These are phyloP conservation scores for Xylariaceae sp. DNA, from an alignment of 2,329 filamentous ascomycete species.

Conservation along the genomic window DNA sequence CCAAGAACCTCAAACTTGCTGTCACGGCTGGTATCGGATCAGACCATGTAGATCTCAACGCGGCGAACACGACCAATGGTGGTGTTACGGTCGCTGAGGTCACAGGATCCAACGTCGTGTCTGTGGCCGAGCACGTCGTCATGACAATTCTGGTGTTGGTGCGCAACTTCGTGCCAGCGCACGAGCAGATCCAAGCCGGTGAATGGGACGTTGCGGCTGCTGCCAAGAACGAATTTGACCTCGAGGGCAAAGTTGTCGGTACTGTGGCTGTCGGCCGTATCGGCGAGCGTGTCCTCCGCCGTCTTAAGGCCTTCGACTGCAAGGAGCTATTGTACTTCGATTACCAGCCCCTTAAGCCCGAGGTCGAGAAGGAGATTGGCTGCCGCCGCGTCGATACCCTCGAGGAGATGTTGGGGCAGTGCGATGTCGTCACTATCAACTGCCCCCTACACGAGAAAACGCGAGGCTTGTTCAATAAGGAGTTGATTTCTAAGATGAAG, in stretches of 20 bases:
- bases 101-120: constrained; percentile 96
- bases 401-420: constrained; percentile 91
- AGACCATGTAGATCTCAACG: constrained; percentile 95
- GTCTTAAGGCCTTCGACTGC: constrained; percentile 97
- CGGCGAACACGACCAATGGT: constrained; percentile 97
- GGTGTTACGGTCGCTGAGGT: constrained; percentile 97
- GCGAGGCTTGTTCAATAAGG: constrained; percentile 95
- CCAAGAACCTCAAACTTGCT: constrained; percentile 98
- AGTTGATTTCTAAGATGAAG: constrained; percentile 99
- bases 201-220: constrained; percentile 95
- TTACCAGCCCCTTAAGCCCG: constrained; percentile 87
- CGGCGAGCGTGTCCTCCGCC: constrained; percentile 92
- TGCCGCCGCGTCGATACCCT: constrained; percentile 82
- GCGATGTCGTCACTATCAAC: constrained; percentile 98
- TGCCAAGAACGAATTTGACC: constrained; percentile 97
- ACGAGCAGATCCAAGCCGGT: constrained; percentile 84
- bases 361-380: constrained; percentile 93
- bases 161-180: constrained; percentile 97
- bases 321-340: constrained; percentile 99
- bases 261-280: constrained; percentile 97
- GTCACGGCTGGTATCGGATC: constrained; percentile 97
- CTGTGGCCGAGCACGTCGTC: constrained; percentile 96
- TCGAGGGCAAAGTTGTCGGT: constrained; percentile 95
- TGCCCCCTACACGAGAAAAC: constrained; percentile 99
- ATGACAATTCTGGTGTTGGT: constrained; percentile 97